phyloP scores from a whole-genome alignment of 345 rosid species.

The Citrus reticulata region DNA sequence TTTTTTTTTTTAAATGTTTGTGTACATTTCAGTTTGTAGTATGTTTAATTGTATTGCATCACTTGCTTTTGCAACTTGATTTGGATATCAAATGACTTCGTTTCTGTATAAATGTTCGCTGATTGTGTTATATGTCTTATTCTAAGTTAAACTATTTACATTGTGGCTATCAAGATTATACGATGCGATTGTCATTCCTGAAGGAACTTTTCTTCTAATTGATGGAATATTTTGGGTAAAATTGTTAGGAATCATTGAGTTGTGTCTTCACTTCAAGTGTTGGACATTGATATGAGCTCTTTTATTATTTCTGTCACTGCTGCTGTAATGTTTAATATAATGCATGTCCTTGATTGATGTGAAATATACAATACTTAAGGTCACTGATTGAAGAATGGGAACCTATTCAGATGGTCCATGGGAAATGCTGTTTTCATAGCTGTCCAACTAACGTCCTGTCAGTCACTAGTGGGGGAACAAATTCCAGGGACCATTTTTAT shows the following conservation, averaged over 20 bases:
- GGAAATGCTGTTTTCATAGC: constrained; percentile 2
- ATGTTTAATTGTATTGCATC: background rate
- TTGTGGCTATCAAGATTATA: background rate
- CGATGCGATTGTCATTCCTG: background rate
- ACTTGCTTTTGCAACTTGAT: background rate
- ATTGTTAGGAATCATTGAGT: background rate
- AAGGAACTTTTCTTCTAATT: background rate
- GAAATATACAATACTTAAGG: background rate
- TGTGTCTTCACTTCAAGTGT: background rate
- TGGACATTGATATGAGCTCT: background rate
- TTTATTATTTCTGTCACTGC: background rate
- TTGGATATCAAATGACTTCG: background rate
- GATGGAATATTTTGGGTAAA: background rate
- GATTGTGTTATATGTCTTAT: background rate
- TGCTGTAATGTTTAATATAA: background rate
- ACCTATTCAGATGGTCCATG: constrained; percentile 8
- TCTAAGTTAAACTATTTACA: background rate
- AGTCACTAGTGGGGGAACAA: background rate
- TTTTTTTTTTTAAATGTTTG: background rate
- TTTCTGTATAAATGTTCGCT: background rate
- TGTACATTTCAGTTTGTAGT: background rate
- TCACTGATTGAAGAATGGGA: background rate
- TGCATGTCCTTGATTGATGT: background rate
- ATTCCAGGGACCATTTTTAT: background rate
- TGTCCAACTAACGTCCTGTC: background rate